Evolutionary conservation across 208 protist species (phyloP), one percentile per base, ranked within the genome.

Genomic region (Leishmania lainsoni): DNA sequence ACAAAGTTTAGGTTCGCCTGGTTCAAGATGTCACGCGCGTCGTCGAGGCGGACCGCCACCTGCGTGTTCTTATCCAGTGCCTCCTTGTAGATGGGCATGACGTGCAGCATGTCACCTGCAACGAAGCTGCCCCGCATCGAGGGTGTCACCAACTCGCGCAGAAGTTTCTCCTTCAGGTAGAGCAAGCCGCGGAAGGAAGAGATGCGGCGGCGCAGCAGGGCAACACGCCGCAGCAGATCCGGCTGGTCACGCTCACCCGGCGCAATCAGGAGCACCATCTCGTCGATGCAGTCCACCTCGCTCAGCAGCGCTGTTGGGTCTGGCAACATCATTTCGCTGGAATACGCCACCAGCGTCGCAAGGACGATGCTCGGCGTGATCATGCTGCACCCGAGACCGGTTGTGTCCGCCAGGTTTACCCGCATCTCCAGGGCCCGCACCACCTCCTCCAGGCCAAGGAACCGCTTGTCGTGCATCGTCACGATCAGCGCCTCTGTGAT

Each of bases 1-100:
- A 97, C 87, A 61, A 95, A 97, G 86, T 94, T 97, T 32, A 94
- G 70, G 85, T 97, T 97, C 12, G 91, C 90, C 79, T 97, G 93
- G 75, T 95, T 97, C 16, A 97, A 78, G 35, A 93, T 88, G 66
- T 97, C 92, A 51, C 93, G 90, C 8, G 91, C 87, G 75, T 93
- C 91, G 78, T 97, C 93, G 74, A 97, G 86, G 77, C 91, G 89
- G 76, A 95, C 88, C 14, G 91, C 87, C 35, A 92, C 87, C 79
- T 92, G 84, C 69, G 79, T 86, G 48, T 94, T 83, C 78, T 95
- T 93, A 65, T 89, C 89, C 75, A 95, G 76, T 63, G 89, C 81
- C 78, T 90, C 86, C 80, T 83, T 84, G 79, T 90, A 92, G 45
- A 89, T 80, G 26, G 83, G 78, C 72, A 92, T 82, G 17, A 79